Evolutionary conservation across 441 rosid genomes (phyloP), one percentile per base, ranked within the genome.

Genomic region (Pelargonium exstipulatum): DNA sequence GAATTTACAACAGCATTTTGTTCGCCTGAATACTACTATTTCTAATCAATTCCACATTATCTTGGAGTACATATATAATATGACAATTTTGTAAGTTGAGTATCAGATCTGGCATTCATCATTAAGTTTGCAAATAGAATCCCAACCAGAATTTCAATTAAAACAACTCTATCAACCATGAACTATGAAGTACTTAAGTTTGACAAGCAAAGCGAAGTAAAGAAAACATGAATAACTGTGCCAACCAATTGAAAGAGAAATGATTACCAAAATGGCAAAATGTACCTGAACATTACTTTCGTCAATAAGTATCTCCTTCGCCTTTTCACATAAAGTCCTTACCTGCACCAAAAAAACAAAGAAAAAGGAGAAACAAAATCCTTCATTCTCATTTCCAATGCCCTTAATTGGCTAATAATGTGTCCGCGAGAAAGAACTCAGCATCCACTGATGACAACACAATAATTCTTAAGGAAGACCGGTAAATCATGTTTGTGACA

Each of bases 261-360:
- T 67, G 65, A 26, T 60, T 9, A 24, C 66, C 65, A 67, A 72
- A 22, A 62, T 74, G 22, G 65, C 65, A 67, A 72, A 22, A 62
- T 74, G 22, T 53, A 82, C 90, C 94, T 86, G 94, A 74, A 88
- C 94, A 71, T 86, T 88, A 84, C 90, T 48, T 48, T 48, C 53
- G 13, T 48, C 53, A n/a, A 48, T 48, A 48, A 48, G 53, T 48
- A 48, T 48, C 84, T 88, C 93, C 80, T 86, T 88, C 18, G 93
- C 89, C 79, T 88, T 88, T 80, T 88, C 93, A 4, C 89, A 86
- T 74, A 88, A 77, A 63, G 76, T 78, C 81, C 86, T 83, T 69
- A 88, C 90, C 93, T 85, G 78, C n/a, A 66, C 26, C 68, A 12
- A 43, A 70, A 79, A 70, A 79, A 66, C 45, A 63, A 42, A 67